phyloP scores from a whole-genome alignment of 129 eudicot genomes.

The Centella asiatica region DNA sequence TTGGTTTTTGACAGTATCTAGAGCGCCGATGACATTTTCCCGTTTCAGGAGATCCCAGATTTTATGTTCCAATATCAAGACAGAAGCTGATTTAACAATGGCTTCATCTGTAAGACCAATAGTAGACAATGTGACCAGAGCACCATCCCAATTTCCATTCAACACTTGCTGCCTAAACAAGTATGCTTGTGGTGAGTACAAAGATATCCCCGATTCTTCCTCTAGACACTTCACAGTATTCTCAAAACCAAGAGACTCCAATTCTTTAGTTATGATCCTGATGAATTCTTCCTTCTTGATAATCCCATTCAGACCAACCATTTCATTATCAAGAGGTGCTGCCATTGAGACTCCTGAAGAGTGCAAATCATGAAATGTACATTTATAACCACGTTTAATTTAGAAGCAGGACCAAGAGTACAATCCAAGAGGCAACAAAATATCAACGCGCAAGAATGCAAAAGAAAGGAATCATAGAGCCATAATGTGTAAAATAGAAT shows the following conservation, averaged over 20 bases:
- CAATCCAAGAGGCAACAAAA: not conserved
- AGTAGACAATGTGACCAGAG: constrained; percentile 19
- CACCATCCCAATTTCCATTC: constrained; percentile 25
- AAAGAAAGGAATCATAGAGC: not conserved
- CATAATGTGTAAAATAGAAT: not conserved
- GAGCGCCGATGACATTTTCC: constrained; percentile 20
- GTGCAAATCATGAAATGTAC: constrained; percentile 27
- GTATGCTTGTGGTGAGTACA: constrained; percentile 12
- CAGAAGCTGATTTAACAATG: constrained; percentile 18
- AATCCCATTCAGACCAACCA: constrained; percentile 23
- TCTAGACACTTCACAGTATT: constrained; percentile 21
- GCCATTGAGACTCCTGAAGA: constrained; percentile 26
- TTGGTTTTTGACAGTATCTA: constrained; percentile 24
- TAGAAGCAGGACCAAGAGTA: not conserved
- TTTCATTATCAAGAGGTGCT: constrained; percentile 17
- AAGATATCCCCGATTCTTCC: constrained; percentile 26
- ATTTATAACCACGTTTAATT: constrained; percentile 20
- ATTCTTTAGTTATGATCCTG: constrained; percentile 21
- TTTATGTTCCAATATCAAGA: constrained; percentile 27
- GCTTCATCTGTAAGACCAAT: constrained; percentile 19
- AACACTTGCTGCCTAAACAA: constrained; percentile 22
- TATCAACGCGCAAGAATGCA: not conserved
- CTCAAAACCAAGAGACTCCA: constrained; percentile 25
- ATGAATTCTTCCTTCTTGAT: constrained; percentile 25
- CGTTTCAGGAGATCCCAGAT: constrained; percentile 20